A percentile compares a stretch with the other conserved stretches of the same genome.
phyloP scores from a whole-genome alignment of 768 basidiomycete genomes.

The Amanita molliuscula region DNA sequence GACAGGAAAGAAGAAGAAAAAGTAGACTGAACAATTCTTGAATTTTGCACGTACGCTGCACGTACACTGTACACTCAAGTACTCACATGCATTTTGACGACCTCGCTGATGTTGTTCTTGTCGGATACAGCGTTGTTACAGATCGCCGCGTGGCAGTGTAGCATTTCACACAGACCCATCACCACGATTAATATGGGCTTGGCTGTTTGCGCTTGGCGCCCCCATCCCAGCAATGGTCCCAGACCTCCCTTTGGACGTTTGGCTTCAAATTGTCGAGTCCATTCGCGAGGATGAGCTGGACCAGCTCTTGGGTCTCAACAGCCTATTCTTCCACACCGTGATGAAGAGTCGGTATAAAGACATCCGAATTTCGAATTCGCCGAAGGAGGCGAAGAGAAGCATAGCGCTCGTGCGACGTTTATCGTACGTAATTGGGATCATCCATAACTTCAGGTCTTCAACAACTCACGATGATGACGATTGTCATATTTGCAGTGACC shows the following conservation, averaged over 20 bases:
- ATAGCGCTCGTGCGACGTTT: slow-evolving; percentile 12
- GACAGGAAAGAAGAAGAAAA: background rate
- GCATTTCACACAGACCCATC: background rate
- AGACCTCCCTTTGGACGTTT: slow-evolving; percentile 23
- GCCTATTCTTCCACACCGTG: slow-evolving; percentile 20
- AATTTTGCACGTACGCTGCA: background rate
- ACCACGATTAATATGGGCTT: background rate
- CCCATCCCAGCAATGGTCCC: slow-evolving; percentile 6
- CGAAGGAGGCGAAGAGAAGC: slow-evolving; percentile 11
- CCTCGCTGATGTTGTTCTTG: background rate
- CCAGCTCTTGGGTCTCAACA: slow-evolving; percentile 19
- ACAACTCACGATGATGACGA: background rate
- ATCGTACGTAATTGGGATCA: slow-evolving; percentile 7
- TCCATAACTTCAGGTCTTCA: background rate
- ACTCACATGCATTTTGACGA: background rate
- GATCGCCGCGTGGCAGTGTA: background rate
- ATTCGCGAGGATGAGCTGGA: slow-evolving; percentile 17
- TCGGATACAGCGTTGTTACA: no score
- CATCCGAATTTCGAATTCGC: slow-evolving; percentile 13
- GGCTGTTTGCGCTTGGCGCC: background rate
- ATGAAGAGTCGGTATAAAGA: slow-evolving; percentile 19
- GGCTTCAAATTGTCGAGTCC: slow-evolving; percentile 20
- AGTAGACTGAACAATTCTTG: background rate
- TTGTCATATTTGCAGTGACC: slow-evolving; percentile 10
- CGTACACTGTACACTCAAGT: no score